Evolutionary conservation across 1,284 basidiomycete species (phyloP), one percentile per base, ranked within the genome.

Genomic region (Moesziomyces antarcticus): DNA sequence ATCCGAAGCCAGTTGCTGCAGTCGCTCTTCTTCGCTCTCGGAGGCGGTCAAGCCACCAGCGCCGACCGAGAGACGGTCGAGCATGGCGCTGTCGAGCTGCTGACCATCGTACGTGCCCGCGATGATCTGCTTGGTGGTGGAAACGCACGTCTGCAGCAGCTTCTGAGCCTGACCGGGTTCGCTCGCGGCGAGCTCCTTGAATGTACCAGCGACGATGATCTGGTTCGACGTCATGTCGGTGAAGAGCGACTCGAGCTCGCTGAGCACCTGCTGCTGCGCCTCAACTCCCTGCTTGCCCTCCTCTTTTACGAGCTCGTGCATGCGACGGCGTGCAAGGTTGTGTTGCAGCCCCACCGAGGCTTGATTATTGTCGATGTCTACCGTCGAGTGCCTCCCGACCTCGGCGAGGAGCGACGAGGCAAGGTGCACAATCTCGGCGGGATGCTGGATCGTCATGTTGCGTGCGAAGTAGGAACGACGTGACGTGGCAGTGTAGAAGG

Each of bases 291-390:
- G 11, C 18, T 16, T 27, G 30, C 18, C 21, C 2, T 27, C 37
- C 16, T 33, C 44, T 14, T 50, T 21, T 18, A 42, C 24, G 25
- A 66, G 50, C 50, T 66, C 63, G 20, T 54, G 56, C 51, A 66
- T 49, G 6, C 63, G 63, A 44, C 56, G 63, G 20, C 58, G 55
- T 4, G 56, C 56, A 14, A 66, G 63, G 22, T 66, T 66, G 52
- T 66, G 47, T 37, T 66, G 56, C 8, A 55, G 46, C 1, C 56
- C 63, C 14, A 66, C 49, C 6, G 56, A 59, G 22, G 56, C 51
- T 16, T 54, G 56, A 54, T 66, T 66, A 52, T 66, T 66, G 63
- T 59, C 56, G 16, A 66, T 66, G 30, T 66, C 56, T 42, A 66
- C 43, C 14, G 50, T 66, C 6, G 47, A 54, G 43, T 55, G 33